Evolutionary conservation across 2,329 filamentous ascomycete genomes (phyloP).

Genomic region (Colletotrichum coccodes): DNA sequence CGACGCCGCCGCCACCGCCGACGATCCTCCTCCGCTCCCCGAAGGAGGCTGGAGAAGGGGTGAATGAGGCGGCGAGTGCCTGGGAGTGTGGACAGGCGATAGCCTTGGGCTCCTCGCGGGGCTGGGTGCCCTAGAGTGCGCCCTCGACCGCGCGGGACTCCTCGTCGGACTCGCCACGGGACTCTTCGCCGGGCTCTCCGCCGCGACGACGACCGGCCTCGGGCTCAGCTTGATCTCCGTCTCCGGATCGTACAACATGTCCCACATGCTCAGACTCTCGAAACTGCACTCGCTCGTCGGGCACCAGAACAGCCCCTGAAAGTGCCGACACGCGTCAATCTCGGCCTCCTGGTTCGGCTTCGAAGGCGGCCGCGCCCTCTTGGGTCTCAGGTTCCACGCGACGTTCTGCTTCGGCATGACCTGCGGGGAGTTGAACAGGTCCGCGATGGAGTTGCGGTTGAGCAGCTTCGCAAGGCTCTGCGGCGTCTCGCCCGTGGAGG

Average conservation of each 20-base stretch:
- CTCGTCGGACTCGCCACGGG: not conserved
- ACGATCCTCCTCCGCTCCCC: not conserved
- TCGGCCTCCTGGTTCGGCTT: slow-evolving; percentile 30
- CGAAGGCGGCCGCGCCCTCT: slow-evolving; percentile 15
- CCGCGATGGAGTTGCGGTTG: slow-evolving; percentile 24
- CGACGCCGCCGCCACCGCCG: not conserved
- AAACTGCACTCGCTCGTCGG: slow-evolving; percentile 31
- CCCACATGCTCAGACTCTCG: slow-evolving; percentile 32
- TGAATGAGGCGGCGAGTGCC: slow-evolving; percentile 14
- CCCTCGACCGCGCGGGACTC: slow-evolving; percentile 2
- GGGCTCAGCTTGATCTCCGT: slow-evolving; percentile 29
- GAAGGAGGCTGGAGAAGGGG: slow-evolving; percentile 13
- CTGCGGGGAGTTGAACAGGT: slow-evolving; percentile 29
- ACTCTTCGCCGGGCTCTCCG: not conserved
- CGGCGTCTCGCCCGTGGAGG: slow-evolving; percentile 32
- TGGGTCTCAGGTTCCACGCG: slow-evolving; percentile 13
- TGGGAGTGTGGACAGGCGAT: not conserved
- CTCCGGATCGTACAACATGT: slow-evolving; percentile 33
- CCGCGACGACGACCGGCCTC: not conserved
- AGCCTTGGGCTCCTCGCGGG: not conserved
- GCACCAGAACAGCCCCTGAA: slow-evolving; percentile 32
- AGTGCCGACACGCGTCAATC: slow-evolving; percentile 31
- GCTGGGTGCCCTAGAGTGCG: not conserved
- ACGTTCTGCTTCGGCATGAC: slow-evolving; percentile 25
- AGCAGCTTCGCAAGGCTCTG: slow-evolving; percentile 28